These are phyloP conservation scores for Dispira simplex DNA, from an alignment of 192 early-diverging fungal species.

Conservation along the genomic window DNA sequence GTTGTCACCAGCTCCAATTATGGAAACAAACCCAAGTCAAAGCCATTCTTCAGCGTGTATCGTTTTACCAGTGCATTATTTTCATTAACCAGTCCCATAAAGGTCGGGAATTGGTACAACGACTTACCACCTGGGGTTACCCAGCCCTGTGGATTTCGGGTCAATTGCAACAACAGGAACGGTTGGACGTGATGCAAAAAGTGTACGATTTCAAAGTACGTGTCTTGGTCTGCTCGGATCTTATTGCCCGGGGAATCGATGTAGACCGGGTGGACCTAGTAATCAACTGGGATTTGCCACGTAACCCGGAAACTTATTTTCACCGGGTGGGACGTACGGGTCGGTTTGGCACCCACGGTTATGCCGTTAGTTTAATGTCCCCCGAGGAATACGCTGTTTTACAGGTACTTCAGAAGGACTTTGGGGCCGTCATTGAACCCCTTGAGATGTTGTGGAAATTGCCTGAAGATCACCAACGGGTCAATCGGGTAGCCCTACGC, in stretches of 20 bases:
- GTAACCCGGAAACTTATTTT: constrained; percentile 51
- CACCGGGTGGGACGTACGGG: constrained; percentile 70
- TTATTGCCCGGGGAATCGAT: constrained; percentile 46
- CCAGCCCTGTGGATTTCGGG: background rate
- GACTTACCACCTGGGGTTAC: background rate
- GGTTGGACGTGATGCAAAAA: background rate
- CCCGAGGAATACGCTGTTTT: background rate
- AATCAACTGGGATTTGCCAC: constrained; percentile 58
- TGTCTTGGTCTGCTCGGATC: background rate
- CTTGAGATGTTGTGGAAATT: background rate
- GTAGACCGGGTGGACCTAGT: constrained; percentile 49
- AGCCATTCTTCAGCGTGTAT: constrained; percentile 27
- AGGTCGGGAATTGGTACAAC: background rate
- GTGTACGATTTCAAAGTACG: background rate
- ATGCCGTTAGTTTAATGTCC: constrained; percentile 16
- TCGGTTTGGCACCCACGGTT: constrained; percentile 53
- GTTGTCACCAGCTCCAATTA: background rate
- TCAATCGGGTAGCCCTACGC: background rate
- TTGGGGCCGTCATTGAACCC: background rate
- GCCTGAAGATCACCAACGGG: background rate
- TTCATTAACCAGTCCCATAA: constrained; percentile 31
- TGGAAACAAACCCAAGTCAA: constrained; percentile 23
- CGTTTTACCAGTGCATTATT: constrained; percentile 44
- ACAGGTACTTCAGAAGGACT: background rate
- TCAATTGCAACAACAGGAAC: background rate